Conservation (phyloP, 179 eudicot genomes). For the Pouteria campechiana region DNA sequence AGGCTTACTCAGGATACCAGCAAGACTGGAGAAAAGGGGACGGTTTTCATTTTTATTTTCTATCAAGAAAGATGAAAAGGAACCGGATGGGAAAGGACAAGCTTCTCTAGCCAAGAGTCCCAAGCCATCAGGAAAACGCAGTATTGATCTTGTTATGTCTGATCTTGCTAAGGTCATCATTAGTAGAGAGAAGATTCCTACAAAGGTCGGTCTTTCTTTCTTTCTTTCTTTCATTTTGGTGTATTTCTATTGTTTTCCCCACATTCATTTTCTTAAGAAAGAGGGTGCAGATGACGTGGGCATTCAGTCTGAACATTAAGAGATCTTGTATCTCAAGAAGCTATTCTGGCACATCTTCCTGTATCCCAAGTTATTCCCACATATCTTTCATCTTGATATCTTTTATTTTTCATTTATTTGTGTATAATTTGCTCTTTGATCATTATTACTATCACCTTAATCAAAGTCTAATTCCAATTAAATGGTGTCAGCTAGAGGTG, state of each 20-base stretch:
- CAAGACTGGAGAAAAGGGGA: constrained; percentile 59
- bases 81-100: constrained; percentile 21
- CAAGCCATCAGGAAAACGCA: constrained; percentile 32
- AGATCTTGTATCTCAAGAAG: too few species aligned
- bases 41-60: constrained; percentile 60
- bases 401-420: constrained; percentile 2
- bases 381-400: too few species aligned
- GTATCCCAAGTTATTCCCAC: too few species aligned
- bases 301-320: too few species aligned
- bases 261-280: too few species aligned
- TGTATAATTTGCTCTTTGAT: too few species aligned
- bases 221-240: neutral
- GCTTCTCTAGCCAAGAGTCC: constrained; percentile 28
- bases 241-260: too few species aligned
- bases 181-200: constrained; percentile 72
- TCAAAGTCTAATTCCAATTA: too few species aligned
- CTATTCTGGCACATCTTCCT: too few species aligned
- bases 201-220: constrained; percentile 40
- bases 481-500: too few species aligned
- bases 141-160: constrained; percentile 51
- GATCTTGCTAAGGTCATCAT: constrained; percentile 58
- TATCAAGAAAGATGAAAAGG: constrained; percentile 41
- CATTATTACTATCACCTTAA: too few species aligned
- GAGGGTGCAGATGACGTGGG: too few species aligned
- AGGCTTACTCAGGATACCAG: constrained; percentile 71